Base-by-base conservation (phyloP, 768 basidiomycete genomes). In the Tephrocybe rancida region DNA sequence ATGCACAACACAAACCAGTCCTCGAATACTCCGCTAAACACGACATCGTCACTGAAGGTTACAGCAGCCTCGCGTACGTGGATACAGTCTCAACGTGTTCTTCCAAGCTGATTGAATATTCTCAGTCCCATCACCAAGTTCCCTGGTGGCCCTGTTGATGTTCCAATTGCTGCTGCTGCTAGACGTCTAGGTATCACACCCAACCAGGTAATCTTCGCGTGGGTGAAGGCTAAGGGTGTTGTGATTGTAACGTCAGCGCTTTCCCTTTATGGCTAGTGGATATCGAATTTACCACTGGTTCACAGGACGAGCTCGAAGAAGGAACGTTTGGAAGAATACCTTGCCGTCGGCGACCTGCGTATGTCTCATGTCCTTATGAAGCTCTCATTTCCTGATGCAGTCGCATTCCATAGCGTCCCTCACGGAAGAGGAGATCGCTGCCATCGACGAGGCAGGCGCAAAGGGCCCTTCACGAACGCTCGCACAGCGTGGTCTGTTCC, bases 91-190 rank as follows among this genome's bases (percentile, higher is more conserved):
- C 27, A 5, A 9, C 13, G 7, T 7, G 9, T 19, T 19, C 7
- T 48, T 50, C 16, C 11, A 22, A 21, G 9, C 29, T 54, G 41
- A 37, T 2, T 30, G 2, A 7, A 42, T 27, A 42, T 11, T 30
- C 10, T n/a, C 29, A 62, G 85, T 6, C 82, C 87, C 0, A 78
- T 90, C 41, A 87, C 84, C 4, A 70, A 58, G 18, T 73, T 70
- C 44, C 83, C 84, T 2, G 84, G 82, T 7, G 88, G 89, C 0
- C 81, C 86, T 0, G 79, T 92, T 0, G 87, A 89, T 61, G 67
- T 67, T 8, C 75, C 80, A 1, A 67, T 90, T 6, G 58, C 71
- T n/a, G 74, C 73, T n/a, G 80, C 82, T 11, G 86, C 86, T 0
- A 69, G 72, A 29, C 72, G 81, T 11, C 69, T 84, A 8, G 77